Evolutionary conservation across 805 yeast genomes (phyloP), one percentile per base, ranked within the genome.

Genomic region (Hanseniaspora valbyensis): DNA sequence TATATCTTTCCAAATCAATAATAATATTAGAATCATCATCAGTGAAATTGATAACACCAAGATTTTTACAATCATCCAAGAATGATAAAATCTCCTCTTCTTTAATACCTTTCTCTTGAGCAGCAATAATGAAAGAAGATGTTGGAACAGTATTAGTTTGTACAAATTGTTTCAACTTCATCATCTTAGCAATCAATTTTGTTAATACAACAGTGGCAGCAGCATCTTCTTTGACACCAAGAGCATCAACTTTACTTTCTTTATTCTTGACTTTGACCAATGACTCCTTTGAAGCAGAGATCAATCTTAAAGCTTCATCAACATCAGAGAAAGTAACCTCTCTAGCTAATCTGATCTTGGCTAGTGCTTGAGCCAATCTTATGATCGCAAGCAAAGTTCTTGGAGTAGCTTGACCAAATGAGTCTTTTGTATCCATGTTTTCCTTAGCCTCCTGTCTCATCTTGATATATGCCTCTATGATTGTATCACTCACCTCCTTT

Each of bases 361-460:
- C 97, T 55, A 85, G 73, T 1, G 96, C 98, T 68, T 90, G 97
- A 1, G 98, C 77, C 74, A 92, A 73, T 69, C 99, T 81, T 57
- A 92, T 69, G 44, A 94, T 81, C 58, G 92, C 97, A 52, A 92
- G 72, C 55, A 92, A 73, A 2, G 97, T 88, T 72, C 99, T 81
- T 52, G 97, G 96, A 1, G 98, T 89, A 19, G 94, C 83, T 66
- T 89, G 96, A 42, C 89, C 79, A 63, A 90, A 90, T 50, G 87
- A 83, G 59, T 76, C 76, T 50, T 75, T 77, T 30, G 89, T 80
- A 55, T 81, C 81, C 59, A 66, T 66, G 61, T 83, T 84, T 62
- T 83, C 83, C 61, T 84, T 85, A 19, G 94, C 83, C 61, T 87
- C 95, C 67, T 90, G 95, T 64, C 99, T 77, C 80, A 94, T 74